Evolutionary conservation across 441 rosid species (phyloP).

Genomic region (Brassica hybrid): DNA sequence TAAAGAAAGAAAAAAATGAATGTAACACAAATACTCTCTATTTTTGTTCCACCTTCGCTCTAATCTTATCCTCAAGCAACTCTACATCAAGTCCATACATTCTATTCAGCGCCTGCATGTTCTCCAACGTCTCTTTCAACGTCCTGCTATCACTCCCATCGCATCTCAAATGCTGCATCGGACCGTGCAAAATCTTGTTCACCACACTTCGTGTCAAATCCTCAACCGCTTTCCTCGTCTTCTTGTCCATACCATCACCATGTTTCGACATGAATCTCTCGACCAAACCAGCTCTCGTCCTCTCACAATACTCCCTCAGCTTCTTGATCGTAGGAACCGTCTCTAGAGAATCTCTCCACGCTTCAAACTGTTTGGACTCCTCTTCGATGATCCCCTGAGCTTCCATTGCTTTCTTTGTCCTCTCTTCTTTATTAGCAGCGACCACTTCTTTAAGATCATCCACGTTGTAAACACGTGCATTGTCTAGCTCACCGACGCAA

Average conservation of each 20-base stretch:
- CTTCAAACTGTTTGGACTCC: slow-evolving; percentile 85
- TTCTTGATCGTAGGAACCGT: slow-evolving; percentile 49
- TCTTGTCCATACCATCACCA: not conserved
- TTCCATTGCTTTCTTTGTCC: slow-evolving; percentile 86
- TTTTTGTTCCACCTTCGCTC: not conserved
- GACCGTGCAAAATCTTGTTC: not conserved
- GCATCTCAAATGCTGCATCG: not conserved
- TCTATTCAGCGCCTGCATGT: not conserved
- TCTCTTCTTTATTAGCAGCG: slow-evolving; percentile 94
- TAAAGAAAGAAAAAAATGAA: not conserved
- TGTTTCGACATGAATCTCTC: slow-evolving; percentile 1
- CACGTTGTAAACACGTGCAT: slow-evolving; percentile 80
- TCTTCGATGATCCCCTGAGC: slow-evolving; percentile 80
- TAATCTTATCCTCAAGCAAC: not conserved
- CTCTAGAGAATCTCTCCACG: slow-evolving; percentile 95
- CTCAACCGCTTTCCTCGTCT: not conserved
- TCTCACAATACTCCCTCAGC: not conserved
- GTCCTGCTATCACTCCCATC: not conserved
- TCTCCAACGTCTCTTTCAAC: slow-evolving; percentile 1
- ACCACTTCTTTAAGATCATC: slow-evolving; percentile 98
- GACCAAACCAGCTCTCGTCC: not conserved
- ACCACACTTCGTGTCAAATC: not conserved
- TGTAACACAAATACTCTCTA: not conserved
- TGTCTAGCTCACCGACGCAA: slow-evolving; percentile 65
- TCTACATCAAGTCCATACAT: not conserved